These are phyloP conservation scores for Rostrohypoxylon terebratum DNA, from an alignment of 495 filamentous ascomycete genomes.

Conservation along the genomic window DNA sequence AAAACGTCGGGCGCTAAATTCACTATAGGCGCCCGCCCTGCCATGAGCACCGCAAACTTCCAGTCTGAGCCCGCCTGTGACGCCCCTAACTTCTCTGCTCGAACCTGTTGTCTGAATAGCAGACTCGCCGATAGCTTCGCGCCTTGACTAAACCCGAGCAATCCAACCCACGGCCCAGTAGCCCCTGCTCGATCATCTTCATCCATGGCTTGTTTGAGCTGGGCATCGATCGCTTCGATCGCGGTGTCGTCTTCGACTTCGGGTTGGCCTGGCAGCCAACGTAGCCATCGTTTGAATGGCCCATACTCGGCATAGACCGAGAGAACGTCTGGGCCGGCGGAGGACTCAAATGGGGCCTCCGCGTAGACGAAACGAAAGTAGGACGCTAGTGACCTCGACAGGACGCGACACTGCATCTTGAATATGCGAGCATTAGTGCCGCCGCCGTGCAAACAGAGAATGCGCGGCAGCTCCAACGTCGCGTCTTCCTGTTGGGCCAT, in stretches of 20 bases:
- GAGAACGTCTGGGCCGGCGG: conserved; percentile 63
- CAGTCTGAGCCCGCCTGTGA: conserved; percentile 37
- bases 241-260: conserved; percentile 53
- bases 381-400: conserved; percentile 57
- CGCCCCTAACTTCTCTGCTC: conserved; percentile 19
- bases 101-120: conserved; percentile 52
- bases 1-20: conserved; percentile 53
- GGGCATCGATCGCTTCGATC: conserved; percentile 48
- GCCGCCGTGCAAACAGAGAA: conserved; percentile 77
- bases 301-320: conserved; percentile 65
- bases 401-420: conserved; percentile 65
- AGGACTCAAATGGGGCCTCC: conserved; percentile 66
- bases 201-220: conserved; percentile 55
- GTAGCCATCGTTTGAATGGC: conserved; percentile 71
- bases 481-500: conserved; percentile 31
- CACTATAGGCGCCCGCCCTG: conserved; percentile 67
- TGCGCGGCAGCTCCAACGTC: conserved; percentile 64
- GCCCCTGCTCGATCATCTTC: conserved; percentile 52
- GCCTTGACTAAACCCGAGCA: conserved; percentile 70
- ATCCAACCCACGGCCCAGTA: conserved; percentile 65
- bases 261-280: conserved; percentile 62
- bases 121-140: conserved; percentile 69
- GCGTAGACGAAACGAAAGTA: conserved; percentile 71
- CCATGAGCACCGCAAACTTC: conserved; percentile 63
- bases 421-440: conserved; percentile 72